Evolutionary conservation across 805 yeast species (phyloP).

Genomic region (Ogataea populi-albae): DNA sequence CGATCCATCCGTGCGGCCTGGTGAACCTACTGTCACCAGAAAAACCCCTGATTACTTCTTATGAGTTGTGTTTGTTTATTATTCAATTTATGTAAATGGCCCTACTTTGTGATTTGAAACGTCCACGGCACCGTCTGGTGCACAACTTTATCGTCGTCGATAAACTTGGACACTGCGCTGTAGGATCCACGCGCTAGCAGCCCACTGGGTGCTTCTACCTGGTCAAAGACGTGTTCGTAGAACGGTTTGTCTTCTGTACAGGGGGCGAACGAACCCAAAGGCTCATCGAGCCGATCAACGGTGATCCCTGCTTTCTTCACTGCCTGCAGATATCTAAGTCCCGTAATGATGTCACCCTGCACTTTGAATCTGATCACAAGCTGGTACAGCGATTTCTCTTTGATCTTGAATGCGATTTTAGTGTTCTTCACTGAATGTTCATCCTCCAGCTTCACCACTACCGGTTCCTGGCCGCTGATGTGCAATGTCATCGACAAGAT

Average conservation of each 20-base stretch:
- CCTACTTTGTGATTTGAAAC: constrained; percentile 69
- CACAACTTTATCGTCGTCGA: constrained; percentile 78
- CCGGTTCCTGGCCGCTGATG: constrained; percentile 66
- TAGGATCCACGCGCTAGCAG: constrained; percentile 84
- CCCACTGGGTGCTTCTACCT: constrained; percentile 90
- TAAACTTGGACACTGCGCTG: constrained; percentile 74
- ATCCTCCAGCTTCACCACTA: constrained; percentile 61
- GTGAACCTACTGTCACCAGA: constrained; percentile 95
- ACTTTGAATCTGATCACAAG: constrained; percentile 74
- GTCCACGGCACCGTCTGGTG: constrained; percentile 83
- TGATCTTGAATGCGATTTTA: constrained; percentile 68
- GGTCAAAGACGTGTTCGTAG: constrained; percentile 66
- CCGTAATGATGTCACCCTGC: constrained; percentile 82
- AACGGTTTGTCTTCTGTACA: constrained; percentile 76
- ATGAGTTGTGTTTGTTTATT: constrained; percentile 33
- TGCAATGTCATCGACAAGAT: constrained; percentile 70
- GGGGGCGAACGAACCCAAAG: constrained; percentile 89
- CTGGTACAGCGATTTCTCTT: constrained; percentile 73
- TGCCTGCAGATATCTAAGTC: constrained; percentile 79
- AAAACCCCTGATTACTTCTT: constrained; percentile 96
- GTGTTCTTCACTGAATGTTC: constrained; percentile 51
- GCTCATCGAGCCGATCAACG: constrained; percentile 82
- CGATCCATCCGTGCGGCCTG: constrained; percentile 95
- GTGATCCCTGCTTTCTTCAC: constrained; percentile 86
- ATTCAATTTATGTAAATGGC: not conserved